Conservation (phyloP, 805 yeast genomes). For the Saccharomyces eubayanus region DNA sequence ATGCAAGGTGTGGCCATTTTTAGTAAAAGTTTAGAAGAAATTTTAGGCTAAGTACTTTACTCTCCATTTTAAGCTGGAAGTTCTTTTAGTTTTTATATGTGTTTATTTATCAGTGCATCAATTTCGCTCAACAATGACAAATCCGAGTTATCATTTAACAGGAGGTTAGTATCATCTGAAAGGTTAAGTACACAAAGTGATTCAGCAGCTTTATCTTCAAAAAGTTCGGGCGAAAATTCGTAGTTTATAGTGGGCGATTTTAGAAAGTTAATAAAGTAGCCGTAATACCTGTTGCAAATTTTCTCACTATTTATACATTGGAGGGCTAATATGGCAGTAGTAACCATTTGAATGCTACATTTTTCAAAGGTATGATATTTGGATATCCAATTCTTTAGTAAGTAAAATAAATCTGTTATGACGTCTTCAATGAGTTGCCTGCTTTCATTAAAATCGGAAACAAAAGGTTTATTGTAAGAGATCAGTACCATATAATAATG, state of each 20-base stretch:
- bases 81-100: no score
- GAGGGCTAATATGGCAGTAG: slow-evolving; percentile 20
- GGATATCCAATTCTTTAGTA: slow-evolving; percentile 16
- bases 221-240: slow-evolving; percentile 5
- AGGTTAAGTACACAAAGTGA: no score
- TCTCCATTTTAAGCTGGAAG: no score
- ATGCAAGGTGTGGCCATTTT: slow-evolving; percentile 13
- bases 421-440: slow-evolving; percentile 17
- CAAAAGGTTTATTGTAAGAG: slow-evolving; percentile 50
- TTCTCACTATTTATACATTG: slow-evolving; percentile 24
- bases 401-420: slow-evolving; percentile 18
- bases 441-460: slow-evolving; percentile 22
- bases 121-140: no score
- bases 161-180: no score
- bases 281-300: slow-evolving; percentile 4
- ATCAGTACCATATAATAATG: slow-evolving; percentile 48
- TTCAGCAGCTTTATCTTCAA: no score
- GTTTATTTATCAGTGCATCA: no score
- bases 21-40: slow-evolving; percentile 10
- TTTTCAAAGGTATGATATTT: slow-evolving; percentile 16
- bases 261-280: slow-evolving; percentile 13
- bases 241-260: slow-evolving; percentile 18
- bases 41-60: not conserved
- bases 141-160: no score
- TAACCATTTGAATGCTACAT: slow-evolving; percentile 23